Conservation (phyloP, 2,329 filamentous ascomycete genomes). For the Pseudogymnoascus sp. region DNA sequence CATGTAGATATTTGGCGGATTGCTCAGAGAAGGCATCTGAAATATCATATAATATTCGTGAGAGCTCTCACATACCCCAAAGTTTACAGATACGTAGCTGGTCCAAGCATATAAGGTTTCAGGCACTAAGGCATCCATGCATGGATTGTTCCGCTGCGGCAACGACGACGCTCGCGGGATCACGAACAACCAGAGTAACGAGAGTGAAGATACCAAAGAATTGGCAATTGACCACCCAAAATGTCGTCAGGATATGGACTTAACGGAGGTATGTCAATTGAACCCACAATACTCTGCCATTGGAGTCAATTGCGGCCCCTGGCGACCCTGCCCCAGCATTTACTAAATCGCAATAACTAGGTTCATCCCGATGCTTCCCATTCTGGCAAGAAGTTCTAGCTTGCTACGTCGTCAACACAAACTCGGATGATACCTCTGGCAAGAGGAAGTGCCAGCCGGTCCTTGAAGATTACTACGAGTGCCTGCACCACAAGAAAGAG, state of each 20-base stretch:
- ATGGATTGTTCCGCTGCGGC: conserved; percentile 10
- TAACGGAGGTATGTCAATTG: conserved; percentile 57
- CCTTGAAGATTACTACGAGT: conserved; percentile 97
- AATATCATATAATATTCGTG: conserved; percentile 20
- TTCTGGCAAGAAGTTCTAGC: conserved; percentile 99
- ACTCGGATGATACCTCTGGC: conserved; percentile 65
- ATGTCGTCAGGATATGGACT: conserved; percentile 83
- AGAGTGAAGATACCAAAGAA: conserved; percentile 5
- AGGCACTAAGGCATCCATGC: conserved; percentile 16
- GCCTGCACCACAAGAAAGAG: conserved; percentile 98
- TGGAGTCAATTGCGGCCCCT: background rate
- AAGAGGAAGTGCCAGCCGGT: conserved; percentile 80
- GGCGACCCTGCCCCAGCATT: background rate
- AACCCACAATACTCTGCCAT: conserved; percentile 13
- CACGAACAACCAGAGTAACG: conserved; percentile 4
- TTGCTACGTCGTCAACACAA: conserved; percentile 94
- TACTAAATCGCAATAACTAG: conserved; percentile 28
- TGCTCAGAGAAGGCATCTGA: conserved; percentile 14
- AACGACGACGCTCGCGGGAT: background rate
- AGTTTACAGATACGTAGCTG: conserved; percentile 8
- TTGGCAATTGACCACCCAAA: conserved; percentile 20
- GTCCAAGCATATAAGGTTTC: conserved; percentile 8
- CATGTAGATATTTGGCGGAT: conserved; percentile 12
- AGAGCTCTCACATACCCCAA: conserved; percentile 9
- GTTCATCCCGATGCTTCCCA: conserved; percentile 79